Evolutionary conservation across 108 stramenopile genomes (phyloP), one percentile per base, ranked within the genome.

Genomic region (Skeletonema grethae): DNA sequence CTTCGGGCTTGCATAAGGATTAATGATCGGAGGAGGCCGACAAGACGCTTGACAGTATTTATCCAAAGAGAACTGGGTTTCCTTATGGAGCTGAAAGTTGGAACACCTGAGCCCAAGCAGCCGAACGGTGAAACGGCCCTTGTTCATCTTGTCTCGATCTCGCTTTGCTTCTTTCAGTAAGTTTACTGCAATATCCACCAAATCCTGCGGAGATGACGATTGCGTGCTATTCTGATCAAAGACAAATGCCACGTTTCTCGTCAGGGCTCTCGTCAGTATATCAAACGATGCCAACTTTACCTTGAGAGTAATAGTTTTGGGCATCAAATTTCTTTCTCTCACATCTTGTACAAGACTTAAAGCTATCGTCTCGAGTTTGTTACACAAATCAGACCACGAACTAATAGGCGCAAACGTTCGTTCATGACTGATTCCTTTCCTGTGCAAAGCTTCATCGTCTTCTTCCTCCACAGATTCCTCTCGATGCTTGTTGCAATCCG

Each of bases 371-470:
- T 91, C 86, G 7, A 97, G 67, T 70, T 78, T 88, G 4, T 60
- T 65, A 56, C 72, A 75, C 16, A 99, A 61, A 20, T 80, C 82
- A 15, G 53, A 69, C 86, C 88, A 93, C 11, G 82, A 57, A 9
- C 72, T 46, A 11, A 82, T 73, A 39, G 91, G 82, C 3, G 77
- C 55, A 75, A 97, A 99, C 11, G 96, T 99, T 10, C 97, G 84
- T 79, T 99, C 98, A 45, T 84, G 82, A 69, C 95, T 93, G 56
- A 97, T 94, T n/a, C 93, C 92, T 67, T 96, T 95, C 59, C 82
- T 81, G 39, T 79, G 48, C 34, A 71, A 69, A 12, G 65, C 66
- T 9, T 50, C 22, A 10, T 72, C 84, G 20, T 31, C 53, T 35
- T 43, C 56, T 12, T 68, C 72, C 1, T 79, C 77, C 20, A 36